phyloP scores from a whole-genome alignment of 345 rosid species.

The Brassica cretica region DNA sequence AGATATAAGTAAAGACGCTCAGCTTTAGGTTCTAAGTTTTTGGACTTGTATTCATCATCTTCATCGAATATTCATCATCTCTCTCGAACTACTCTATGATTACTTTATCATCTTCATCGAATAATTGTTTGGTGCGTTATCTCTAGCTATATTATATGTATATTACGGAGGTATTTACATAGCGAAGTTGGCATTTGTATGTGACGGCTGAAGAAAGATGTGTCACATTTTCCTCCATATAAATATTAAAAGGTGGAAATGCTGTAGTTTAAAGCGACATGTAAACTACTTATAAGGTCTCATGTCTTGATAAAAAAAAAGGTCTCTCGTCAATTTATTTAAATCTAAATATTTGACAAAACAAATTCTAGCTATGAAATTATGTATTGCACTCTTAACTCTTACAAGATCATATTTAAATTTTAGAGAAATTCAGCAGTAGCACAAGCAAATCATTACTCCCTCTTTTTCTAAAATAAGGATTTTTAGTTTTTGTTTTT shows the following conservation, averaged over 20 bases:
- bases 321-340: background rate
- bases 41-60: constrained; percentile 15
- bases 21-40: constrained; percentile 19
- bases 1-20: background rate
- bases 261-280: background rate
- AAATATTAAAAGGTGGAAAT: background rate
- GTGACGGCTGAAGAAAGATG: background rate
- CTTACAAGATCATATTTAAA: background rate
- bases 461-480: background rate
- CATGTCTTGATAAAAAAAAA: background rate
- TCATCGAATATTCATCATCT: constrained; percentile 17
- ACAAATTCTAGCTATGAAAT: background rate
- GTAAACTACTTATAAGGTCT: background rate
- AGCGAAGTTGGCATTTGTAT: background rate
- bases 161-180: background rate
- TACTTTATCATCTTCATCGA: constrained; percentile 26
- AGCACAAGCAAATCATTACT: background rate
- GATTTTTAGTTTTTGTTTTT: background rate
- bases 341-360: background rate
- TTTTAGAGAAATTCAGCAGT: background rate
- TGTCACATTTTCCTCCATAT: background rate
- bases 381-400: background rate
- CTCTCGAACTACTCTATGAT: constrained; percentile 24
- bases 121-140: constrained; percentile 26
- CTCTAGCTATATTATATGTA: background rate